Evolutionary conservation across 78 protist species (phyloP), one percentile per base, ranked within the genome.

Genomic region (Dictyostelium intermedium): DNA sequence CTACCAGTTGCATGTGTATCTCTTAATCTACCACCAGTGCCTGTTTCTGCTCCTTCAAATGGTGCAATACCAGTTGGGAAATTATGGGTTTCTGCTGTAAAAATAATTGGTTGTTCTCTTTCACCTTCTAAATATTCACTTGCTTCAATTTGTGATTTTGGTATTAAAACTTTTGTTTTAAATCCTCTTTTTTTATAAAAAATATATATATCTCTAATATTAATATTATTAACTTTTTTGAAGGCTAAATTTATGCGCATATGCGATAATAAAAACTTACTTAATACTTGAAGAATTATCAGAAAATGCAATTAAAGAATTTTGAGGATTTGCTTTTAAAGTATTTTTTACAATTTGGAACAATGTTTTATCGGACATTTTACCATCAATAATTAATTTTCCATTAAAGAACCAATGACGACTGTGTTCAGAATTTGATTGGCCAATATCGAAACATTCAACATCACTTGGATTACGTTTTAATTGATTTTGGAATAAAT

Each of bases 31-130:
- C 99, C 99, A 77, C 99, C 99, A 11, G 97, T 95, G n/a, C 98
- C 98, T 5, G 98, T 97, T 77, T 97, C 98, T 0, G 99, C 99
- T 45, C 99, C 99, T 18, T 98, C 97, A 69, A 92, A 96, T 23
- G 99, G 99, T 18, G 98, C 97, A 78, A 98, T 83, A 76, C 97
- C 99, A 13, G 98, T 83, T 37, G 99, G 99, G 91, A 92, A 91
- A 96, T 98, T 98, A 97, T 98, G 99, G 32, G 99, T 98, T 93
- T 98, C 99, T 56, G 98, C 99, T 18, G 98, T 98, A 86, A 96
- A 95, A 30, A 98, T 74, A 53, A 96, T 83, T 80, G 94, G 94
- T 69, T 89, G 94, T 27, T 89, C 87, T 76, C 94, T 80, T 50
- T 69, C 82, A 32, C 94, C 87, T 11, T 25, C 61, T 34, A 43